A percentile compares a stretch with the other conserved stretches of the same genome.
These are phyloP conservation scores for Phytophthora chlamydospora DNA, from an alignment of 352 stramenopile species.

Conservation along the genomic window DNA sequence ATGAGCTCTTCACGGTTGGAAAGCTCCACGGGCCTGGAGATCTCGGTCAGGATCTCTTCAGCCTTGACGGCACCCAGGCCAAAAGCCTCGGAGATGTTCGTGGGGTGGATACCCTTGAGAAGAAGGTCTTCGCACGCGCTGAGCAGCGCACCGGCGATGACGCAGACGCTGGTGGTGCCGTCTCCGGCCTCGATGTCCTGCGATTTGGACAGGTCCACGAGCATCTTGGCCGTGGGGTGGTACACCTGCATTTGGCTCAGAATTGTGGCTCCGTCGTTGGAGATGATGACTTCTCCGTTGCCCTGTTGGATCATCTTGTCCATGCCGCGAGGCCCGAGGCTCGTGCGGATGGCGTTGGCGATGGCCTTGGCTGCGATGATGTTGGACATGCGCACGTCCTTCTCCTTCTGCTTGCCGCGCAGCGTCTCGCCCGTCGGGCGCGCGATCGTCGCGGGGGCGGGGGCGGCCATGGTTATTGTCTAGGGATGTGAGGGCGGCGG, in stretches of 20 bases:
- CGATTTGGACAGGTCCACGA: slow-evolving; percentile 98
- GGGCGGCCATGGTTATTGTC: slow-evolving; percentile 28
- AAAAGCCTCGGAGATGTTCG: slow-evolving; percentile 97
- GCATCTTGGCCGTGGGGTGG: slow-evolving; percentile 99
- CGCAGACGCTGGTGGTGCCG: slow-evolving; percentile 97
- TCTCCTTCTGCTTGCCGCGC: slow-evolving; percentile 94
- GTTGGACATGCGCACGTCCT: slow-evolving; percentile 98
- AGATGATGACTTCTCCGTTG: slow-evolving; percentile 99
- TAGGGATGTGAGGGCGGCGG: neutral
- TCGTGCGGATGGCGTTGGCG: slow-evolving; percentile 98
- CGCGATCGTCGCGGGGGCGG: slow-evolving; percentile 60
- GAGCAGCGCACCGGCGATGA: slow-evolving; percentile 98
- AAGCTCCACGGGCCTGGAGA: slow-evolving; percentile 94
- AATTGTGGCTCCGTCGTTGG: slow-evolving; percentile 99
- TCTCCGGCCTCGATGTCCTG: slow-evolving; percentile 99
- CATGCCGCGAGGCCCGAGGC: slow-evolving; percentile 97
- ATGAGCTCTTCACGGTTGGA: slow-evolving; percentile 95
- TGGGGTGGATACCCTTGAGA: slow-evolving; percentile 98
- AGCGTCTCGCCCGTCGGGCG: slow-evolving; percentile 79
- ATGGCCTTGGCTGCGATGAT: slow-evolving; percentile 99
- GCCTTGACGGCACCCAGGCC: slow-evolving; percentile 90
- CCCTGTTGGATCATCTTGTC: slow-evolving; percentile 99
- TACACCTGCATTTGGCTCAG: slow-evolving; percentile 98
- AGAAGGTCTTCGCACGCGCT: slow-evolving; percentile 93
- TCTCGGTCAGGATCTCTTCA: slow-evolving; percentile 90